Evolutionary conservation across 1,284 basidiomycete genomes (phyloP).

Genomic region (Ceratobasidium papillatum): DNA sequence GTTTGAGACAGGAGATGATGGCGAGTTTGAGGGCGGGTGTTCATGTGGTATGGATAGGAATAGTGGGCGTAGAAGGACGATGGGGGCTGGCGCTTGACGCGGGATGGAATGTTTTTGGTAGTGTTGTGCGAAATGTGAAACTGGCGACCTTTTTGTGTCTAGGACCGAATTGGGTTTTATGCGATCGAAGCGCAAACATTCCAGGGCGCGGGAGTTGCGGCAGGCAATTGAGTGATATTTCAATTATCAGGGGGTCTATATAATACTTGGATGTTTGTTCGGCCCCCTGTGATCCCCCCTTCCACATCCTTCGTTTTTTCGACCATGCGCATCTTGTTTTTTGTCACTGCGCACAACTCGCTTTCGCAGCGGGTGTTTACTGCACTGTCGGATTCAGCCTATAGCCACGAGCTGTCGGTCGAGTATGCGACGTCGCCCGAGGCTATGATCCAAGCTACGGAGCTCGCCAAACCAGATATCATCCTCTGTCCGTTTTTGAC

Average conservation of each 20-base stretch:
- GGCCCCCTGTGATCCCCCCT: background rate
- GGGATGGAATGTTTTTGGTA: background rate
- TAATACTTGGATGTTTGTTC: background rate
- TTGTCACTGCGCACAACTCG: conserved; percentile 57
- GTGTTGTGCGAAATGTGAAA: background rate
- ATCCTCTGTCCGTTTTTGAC: conserved; percentile 58
- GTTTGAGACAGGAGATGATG: background rate
- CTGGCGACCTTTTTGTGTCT: background rate
- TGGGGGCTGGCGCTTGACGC: background rate
- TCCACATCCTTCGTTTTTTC: background rate
- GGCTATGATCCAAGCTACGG: conserved; percentile 53
- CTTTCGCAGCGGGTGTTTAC: conserved; percentile 54
- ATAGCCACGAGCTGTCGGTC: conserved; percentile 52
- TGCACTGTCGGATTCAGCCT: conserved; percentile 49
- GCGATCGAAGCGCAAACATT: background rate
- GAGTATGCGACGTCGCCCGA: conserved; percentile 54
- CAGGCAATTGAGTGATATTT: background rate
- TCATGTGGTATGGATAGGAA: background rate
- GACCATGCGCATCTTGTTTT: conserved; percentile 51
- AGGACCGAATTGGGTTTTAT: background rate
- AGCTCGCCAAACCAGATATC: conserved; percentile 53
- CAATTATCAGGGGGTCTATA: conserved; percentile 1
- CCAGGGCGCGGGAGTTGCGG: conserved; percentile 1
- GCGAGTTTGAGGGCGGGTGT: background rate
- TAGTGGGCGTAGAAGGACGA: background rate